Conservation (phyloP, 768 basidiomycete species). For the Cubamyces sp. region DNA sequence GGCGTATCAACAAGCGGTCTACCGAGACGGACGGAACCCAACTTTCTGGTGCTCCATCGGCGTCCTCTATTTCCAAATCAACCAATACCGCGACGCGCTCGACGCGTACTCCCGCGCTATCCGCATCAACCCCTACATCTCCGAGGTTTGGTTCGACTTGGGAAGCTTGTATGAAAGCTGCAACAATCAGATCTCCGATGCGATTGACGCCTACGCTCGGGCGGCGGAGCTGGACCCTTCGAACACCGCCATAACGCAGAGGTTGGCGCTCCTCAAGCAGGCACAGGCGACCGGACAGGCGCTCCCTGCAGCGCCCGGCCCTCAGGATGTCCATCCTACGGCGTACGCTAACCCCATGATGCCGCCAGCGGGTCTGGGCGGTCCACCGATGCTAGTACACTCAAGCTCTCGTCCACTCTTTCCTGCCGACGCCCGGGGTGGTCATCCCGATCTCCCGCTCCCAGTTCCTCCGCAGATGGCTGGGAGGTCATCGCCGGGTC, state of each 20-base stretch:
- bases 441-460: conserved; percentile 45
- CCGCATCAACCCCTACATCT: conserved; percentile 97
- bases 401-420: conserved; percentile 58
- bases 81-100: conserved; percentile 97
- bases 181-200: conserved; percentile 98
- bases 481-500: conserved; percentile 57
- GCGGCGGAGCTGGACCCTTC: conserved; percentile 91
- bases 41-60: conserved; percentile 99
- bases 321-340: conserved; percentile 95
- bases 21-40: conserved; percentile 97
- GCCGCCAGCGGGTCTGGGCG: conserved; percentile 66
- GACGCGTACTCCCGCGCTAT: conserved; percentile 99
- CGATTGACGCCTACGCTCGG: conserved; percentile 96
- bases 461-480: conserved; percentile 57
- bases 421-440: conserved; percentile 68
- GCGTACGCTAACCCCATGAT: conserved; percentile 84
- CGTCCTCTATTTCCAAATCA: conserved; percentile 99
- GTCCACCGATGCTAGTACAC: conserved; percentile 68
- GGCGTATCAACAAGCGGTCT: conserved; percentile 98
- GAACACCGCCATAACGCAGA: conserved; percentile 81
- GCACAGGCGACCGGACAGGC: conserved; percentile 76
- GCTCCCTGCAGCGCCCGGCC: conserved; percentile 86
- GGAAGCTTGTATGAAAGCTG: conserved; percentile 97
- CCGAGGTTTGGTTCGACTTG: conserved; percentile 95
- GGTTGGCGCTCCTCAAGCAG: conserved; percentile 76